A percentile compares a stretch with the other conserved stretches of the same genome.
These are phyloP conservation scores for Rubroboletus satanas DNA, from an alignment of 768 basidiomycete genomes.

Conservation along the genomic window DNA sequence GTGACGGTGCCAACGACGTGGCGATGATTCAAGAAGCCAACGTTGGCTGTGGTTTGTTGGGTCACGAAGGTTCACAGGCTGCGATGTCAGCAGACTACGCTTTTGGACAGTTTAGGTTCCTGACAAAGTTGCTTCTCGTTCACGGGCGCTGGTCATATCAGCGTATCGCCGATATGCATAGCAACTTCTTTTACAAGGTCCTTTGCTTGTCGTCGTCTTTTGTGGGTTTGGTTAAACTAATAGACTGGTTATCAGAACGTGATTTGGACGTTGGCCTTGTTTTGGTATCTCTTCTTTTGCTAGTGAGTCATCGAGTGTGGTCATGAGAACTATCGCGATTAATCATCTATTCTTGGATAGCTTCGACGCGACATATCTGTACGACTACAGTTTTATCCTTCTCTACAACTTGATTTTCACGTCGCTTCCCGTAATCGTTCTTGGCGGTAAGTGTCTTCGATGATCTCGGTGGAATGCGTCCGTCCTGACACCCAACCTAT, in stretches of 20 bases:
- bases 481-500: conserved; percentile 6
- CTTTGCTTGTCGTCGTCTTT: neutral
- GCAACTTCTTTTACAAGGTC: conserved; percentile 97
- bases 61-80: conserved; percentile 94
- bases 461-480: neutral
- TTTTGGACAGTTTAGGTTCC: conserved; percentile 93
- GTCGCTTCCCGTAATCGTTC: conserved; percentile 83
- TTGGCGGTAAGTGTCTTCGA: conserved; percentile 62
- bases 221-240: neutral
- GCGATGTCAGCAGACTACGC: conserved; percentile 99
- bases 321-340: neutral
- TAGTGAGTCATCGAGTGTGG: conserved; percentile 42
- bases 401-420: conserved; percentile 93
- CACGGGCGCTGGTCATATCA: conserved; percentile 98
- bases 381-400: conserved; percentile 91
- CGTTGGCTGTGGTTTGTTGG: conserved; percentile 90
- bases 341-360: conserved; percentile 37
- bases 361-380: conserved; percentile 93
- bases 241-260: conserved; percentile 54
- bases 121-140: conserved; percentile 87
- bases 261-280: conserved; percentile 90
- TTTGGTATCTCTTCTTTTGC: conserved; percentile 92
- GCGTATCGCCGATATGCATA: conserved; percentile 93
- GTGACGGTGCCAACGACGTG: conserved; percentile 97
- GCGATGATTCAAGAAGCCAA: conserved; percentile 99